Evolutionary conservation across 805 yeast genomes (phyloP), one percentile per base, ranked within the genome.

Genomic region (Tetrapisispora phaffii): DNA sequence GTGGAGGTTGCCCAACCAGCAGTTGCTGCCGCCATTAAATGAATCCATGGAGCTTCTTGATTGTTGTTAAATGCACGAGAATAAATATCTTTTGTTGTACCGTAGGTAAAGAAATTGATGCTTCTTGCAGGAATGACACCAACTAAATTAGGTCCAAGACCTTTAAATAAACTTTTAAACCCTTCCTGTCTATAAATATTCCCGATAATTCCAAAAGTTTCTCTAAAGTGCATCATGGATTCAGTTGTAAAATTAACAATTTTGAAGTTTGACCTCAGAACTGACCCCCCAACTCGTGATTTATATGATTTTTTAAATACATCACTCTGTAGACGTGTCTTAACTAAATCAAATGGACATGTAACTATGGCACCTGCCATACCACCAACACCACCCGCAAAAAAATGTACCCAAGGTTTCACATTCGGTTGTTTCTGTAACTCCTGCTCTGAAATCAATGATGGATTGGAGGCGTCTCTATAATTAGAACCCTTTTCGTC

Each of bases 51-150:
- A 15, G 80, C 79, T 57, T 89, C 96, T 47, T 81, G 63, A 12
- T 89, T 88, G 44, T 82, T 64, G 62, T 83, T 82, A 65, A 87
- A 77, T 37, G 74, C 70, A 17, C 68, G 67, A 7, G 86, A 73
- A n/a, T 88, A 63, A 15, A 83, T 42, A 21, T 85, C 90, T 58
- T 93, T 93, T 5, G 94, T 79, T n/a, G 85, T 72, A n/a, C 97
- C 96, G 62, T 93, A 93, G 0, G 97, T 87, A 71, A 89, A 89
- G 63, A 93, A 93, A 65, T 93, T 93, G 51, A 93, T 94, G 24
- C 96, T 84, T 62, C 99, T 75, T 1, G 99, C 97, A 0, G 99
- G 99, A 35, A 93, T 90, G 15, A 93, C 97, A 44, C 99, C 99
- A 16, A 90, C 94, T 54, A 93, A 71, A 57, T 90, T 93, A 9